phyloP scores from a whole-genome alignment of 495 filamentous ascomycete species.

The Rhypophila decipiens region DNA sequence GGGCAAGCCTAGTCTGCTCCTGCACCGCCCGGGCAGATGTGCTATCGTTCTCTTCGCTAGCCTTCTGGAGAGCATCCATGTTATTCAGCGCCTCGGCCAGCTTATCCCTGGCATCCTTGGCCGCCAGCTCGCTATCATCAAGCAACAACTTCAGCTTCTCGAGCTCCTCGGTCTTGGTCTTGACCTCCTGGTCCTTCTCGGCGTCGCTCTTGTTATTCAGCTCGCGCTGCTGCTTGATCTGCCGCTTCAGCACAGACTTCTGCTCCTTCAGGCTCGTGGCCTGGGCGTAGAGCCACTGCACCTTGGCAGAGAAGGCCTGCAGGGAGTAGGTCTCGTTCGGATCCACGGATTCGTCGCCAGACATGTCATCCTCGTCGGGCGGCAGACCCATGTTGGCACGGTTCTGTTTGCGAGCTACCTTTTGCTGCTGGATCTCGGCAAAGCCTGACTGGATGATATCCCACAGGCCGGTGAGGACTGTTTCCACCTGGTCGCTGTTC shows the following conservation, averaged over 20 bases:
- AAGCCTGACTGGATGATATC: conserved; percentile 61
- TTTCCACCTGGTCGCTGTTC: conserved; percentile 50
- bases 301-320: conserved; percentile 61
- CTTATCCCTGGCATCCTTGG: conserved; percentile 36
- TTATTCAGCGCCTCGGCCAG: conserved; percentile 48
- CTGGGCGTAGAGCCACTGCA: conserved; percentile 66
- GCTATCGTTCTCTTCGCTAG: conserved; percentile 22
- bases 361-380: conserved; percentile 39
- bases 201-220: conserved; percentile 62
- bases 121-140: conserved; percentile 41
- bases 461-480: conserved; percentile 63
- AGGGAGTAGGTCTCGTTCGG: conserved; percentile 58
- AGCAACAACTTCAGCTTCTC: conserved; percentile 45
- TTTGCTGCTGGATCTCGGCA: conserved; percentile 49
- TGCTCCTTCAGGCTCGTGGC: conserved; percentile 68
- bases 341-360: conserved; percentile 44
- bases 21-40: conserved; percentile 32
- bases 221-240: conserved; percentile 89
- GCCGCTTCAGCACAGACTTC: conserved; percentile 73
- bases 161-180: conserved; percentile 45
- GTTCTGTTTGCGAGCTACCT: conserved; percentile 41
- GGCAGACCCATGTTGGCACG: conserved; percentile 33
- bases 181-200: conserved; percentile 54
- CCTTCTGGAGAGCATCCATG: conserved; percentile 39
- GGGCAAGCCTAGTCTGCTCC: too few species aligned